These are phyloP conservation scores for Hymenoscyphus infarciens DNA, from an alignment of 2,329 filamentous ascomycete species.

Conservation along the genomic window DNA sequence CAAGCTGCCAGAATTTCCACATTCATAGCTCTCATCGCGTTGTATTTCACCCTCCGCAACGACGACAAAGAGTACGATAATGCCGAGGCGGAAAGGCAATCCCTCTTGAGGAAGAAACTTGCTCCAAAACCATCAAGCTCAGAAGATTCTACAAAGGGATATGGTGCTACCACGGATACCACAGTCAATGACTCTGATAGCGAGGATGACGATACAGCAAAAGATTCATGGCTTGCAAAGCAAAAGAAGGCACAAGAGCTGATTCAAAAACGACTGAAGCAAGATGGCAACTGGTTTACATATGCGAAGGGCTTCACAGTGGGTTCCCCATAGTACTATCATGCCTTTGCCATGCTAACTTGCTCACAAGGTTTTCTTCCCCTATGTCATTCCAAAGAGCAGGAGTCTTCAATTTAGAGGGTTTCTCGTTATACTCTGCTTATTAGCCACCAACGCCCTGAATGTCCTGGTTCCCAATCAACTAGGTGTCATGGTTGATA, in stretches of 20 bases:
- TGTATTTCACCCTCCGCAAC: conserved; percentile 34
- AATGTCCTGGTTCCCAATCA: conserved; percentile 79
- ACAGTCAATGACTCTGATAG: conserved; percentile 20
- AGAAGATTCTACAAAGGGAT: conserved; percentile 27
- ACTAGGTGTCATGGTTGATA: conserved; percentile 74
- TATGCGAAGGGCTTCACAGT: conserved; percentile 71
- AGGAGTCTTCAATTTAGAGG: conserved; percentile 64
- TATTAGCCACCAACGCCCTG: conserved; percentile 67
- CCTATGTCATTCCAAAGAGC: conserved; percentile 74
- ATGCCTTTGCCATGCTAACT: conserved; percentile 4
- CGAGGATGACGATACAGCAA: conserved; percentile 34
- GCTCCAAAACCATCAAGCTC: conserved; percentile 32
- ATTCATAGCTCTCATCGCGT: conserved; percentile 37
- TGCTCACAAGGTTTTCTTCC: conserved; percentile 60
- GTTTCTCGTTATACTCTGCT: conserved; percentile 61
- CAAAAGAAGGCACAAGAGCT: conserved; percentile 53
- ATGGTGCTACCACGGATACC: conserved; percentile 29
- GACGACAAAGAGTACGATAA: conserved; percentile 33
- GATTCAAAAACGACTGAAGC: conserved; percentile 66
- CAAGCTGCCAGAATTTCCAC: conserved; percentile 32
- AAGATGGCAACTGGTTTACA: conserved; percentile 72
- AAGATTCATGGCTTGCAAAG: conserved; percentile 53
- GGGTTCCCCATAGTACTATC: conserved; percentile 20
- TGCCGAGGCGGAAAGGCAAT: conserved; percentile 55
- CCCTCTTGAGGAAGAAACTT: conserved; percentile 48